Evolutionary conservation across 192 early-diverging fungal genomes (phyloP).

Genomic region (Cladochytrium replicatum): DNA sequence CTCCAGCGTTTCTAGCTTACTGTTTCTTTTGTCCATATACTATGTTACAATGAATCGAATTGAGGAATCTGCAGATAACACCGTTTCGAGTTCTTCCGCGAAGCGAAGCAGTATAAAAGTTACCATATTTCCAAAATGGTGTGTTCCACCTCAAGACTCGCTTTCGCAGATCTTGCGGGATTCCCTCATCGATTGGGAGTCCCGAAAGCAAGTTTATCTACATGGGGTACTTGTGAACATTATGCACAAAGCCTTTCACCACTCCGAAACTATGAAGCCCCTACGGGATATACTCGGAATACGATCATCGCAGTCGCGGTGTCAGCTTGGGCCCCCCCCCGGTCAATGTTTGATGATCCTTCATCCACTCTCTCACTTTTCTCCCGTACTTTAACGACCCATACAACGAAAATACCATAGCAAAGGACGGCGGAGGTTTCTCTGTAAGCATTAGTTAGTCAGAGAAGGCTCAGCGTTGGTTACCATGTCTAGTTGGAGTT

Average conservation of each 20-base stretch:
- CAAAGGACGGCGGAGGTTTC: constrained; percentile 42
- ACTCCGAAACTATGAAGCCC: constrained; percentile 89
- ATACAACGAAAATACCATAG: constrained; percentile 67
- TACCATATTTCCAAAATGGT: constrained; percentile 73
- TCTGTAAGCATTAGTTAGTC: constrained; percentile 1
- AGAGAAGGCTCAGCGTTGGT: constrained; percentile 9
- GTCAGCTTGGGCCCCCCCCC: constrained; percentile 43
- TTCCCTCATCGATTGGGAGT: constrained; percentile 2
- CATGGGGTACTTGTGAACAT: constrained; percentile 88
- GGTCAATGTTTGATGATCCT: constrained; percentile 70
- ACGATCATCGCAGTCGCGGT: not conserved
- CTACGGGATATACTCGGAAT: constrained; percentile 31
- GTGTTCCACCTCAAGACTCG: constrained; percentile 40
- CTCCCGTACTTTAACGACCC: constrained; percentile 65
- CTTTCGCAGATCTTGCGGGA: constrained; percentile 16
- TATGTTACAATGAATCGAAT: constrained; percentile 47
- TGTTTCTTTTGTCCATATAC: too few relatives aligned
- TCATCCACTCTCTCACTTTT: constrained; percentile 78
- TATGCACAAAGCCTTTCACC: constrained; percentile 68
- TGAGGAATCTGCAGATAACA: constrained; percentile 25
- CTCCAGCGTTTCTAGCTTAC: too few relatives aligned
- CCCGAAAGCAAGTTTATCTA: constrained; percentile 30
- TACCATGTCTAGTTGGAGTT: constrained; percentile 64
- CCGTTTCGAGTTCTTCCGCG: constrained; percentile 49
- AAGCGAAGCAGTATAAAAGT: constrained; percentile 44